phyloP scores from a whole-genome alignment of 768 basidiomycete species.

The Tephrocybe sp. region DNA sequence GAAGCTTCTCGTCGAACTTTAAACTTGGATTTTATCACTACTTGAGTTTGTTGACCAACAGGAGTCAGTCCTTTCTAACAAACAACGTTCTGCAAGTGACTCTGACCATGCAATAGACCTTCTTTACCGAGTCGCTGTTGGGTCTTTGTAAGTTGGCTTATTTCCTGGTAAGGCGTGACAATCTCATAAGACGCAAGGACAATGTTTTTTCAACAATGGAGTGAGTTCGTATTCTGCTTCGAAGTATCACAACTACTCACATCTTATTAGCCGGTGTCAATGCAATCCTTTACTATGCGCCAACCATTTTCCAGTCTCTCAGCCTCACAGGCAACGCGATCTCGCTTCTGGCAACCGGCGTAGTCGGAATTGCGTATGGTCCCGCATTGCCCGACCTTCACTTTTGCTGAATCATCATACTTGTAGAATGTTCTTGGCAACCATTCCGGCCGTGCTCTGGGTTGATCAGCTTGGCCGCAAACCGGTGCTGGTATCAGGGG shows the following conservation, averaged over 20 bases:
- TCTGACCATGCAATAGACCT: conserved; percentile 38
- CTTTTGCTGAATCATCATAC: neutral
- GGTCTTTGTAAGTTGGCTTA: conserved; percentile 44
- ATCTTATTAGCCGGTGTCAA: conserved; percentile 53
- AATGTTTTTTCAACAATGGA: conserved; percentile 88
- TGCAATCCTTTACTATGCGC: conserved; percentile 77
- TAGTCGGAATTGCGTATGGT: conserved; percentile 76
- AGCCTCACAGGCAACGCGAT: conserved; percentile 62
- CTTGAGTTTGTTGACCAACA: conserved; percentile 55
- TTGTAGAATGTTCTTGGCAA: conserved; percentile 68
- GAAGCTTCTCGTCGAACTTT: conserved; percentile 53
- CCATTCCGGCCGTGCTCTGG: conserved; percentile 82
- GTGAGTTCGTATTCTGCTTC: conserved; percentile 20
- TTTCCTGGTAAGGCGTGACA: neutral
- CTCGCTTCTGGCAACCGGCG: conserved; percentile 56
- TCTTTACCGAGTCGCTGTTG: conserved; percentile 62
- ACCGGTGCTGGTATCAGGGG: conserved; percentile 72
- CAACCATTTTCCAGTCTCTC: conserved; percentile 62
- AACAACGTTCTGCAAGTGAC: neutral
- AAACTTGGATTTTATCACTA: conserved; percentile 64
- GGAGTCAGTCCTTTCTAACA: conserved; percentile 29
- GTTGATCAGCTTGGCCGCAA: conserved; percentile 76
- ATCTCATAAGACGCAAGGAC: conserved; percentile 32
- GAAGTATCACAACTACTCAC: neutral
- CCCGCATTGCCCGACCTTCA: neutral